phyloP scores from a whole-genome alignment of 257 asterid genomes.

The Mentha longifolia region DNA sequence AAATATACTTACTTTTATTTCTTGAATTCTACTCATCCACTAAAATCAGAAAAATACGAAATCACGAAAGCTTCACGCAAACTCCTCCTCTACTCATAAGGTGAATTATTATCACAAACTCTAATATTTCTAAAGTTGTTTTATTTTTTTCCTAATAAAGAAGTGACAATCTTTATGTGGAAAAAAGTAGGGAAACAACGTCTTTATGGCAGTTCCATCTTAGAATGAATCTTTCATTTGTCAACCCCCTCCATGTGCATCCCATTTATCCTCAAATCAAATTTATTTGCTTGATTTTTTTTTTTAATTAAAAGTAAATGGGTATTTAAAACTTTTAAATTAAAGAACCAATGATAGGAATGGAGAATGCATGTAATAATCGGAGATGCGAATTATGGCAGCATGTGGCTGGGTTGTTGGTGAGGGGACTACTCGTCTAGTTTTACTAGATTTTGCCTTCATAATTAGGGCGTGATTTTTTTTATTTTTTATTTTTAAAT shows the following conservation, averaged over 20 bases:
- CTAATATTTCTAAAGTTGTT: not conserved
- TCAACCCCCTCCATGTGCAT: slow-evolving; percentile 50
- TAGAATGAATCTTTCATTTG: slow-evolving; percentile 31
- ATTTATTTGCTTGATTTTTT: not conserved
- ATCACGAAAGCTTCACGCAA: not conserved
- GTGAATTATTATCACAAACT: not conserved
- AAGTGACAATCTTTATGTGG: not conserved
- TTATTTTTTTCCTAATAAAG: slow-evolving; percentile 13
- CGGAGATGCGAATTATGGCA: slow-evolving; percentile 28
- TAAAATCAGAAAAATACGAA: not conserved
- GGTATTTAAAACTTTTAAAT: not conserved
- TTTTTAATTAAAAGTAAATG: too few species aligned
- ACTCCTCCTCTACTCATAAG: not conserved
- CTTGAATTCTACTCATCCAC: not conserved
- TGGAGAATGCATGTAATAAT: slow-evolving; percentile 23
- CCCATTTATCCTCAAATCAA: slow-evolving; percentile 28
- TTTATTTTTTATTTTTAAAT: too few species aligned
- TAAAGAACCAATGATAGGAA: slow-evolving; percentile 28
- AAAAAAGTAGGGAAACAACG: slow-evolving; percentile 25
- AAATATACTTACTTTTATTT: not conserved
- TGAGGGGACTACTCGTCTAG: slow-evolving; percentile 9
- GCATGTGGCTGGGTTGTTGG: slow-evolving; percentile 28
- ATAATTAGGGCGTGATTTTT: too few species aligned
- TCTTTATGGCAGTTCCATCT: slow-evolving; percentile 34
- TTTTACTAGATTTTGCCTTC: slow-evolving; percentile 13